Evolutionary conservation across 768 basidiomycete genomes (phyloP), one percentile per base, ranked within the genome.

Genomic region (Lentinula lateritia): DNA sequence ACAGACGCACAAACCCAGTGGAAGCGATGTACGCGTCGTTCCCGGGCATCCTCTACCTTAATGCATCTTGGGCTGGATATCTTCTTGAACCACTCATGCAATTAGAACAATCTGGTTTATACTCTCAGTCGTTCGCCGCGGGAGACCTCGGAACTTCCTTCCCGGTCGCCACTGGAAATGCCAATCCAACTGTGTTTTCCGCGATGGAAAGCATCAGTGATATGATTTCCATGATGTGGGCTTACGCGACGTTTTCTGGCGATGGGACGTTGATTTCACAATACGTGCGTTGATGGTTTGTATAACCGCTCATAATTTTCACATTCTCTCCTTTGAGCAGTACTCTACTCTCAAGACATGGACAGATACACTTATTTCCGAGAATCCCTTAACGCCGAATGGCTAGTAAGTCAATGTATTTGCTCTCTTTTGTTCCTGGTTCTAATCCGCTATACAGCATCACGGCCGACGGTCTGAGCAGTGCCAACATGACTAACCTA

Each of bases 21-120:
- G 78, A 78, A 35, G 70, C 71, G 3, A 69, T 80, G 34, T 78
- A 70, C 64, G 64, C 79, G 34, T 60, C 75, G 3, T 80, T 75
- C 68, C 79, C 66, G 16, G 60, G 73, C 2, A 70, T 77, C 61
- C 65, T 80, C 55, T 79, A 79, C 52, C 67, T 72, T 58, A 76
- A 80, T 63, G 68, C 76, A 1, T 63, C 50, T 0, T 70, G 78
- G 20, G 76, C 77, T 0, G 76, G 75, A 66, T 76, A 76, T 60
- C 70, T 81, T 5, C 71, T 83, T 6, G 68, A 76, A 15, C 77
- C 79, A 13, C 69, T 82, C 6, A 76, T 83, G 48, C 72, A 75
- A 62, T 50, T 48, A 16, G 62, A 67, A 42, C 50, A 35, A 6
- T 60, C 50, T 6, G 15, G 45, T 45, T 20, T 42, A 1, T 60